phyloP scores from a whole-genome alignment of 768 basidiomycete genomes.

The Calocybe indica region DNA sequence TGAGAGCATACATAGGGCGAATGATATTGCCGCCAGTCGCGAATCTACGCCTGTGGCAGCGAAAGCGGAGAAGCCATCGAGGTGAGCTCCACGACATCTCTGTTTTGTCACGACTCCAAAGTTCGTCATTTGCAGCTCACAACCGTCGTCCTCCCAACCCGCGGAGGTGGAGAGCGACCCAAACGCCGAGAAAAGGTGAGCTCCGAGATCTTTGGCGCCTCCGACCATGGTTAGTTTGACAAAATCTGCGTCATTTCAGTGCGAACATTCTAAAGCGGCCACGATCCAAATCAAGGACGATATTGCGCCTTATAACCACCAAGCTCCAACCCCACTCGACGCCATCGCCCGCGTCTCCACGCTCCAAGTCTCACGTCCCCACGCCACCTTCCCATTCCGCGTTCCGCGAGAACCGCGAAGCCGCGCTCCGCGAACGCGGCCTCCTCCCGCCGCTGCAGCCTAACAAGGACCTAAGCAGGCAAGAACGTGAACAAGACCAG shows the following conservation, averaged over 20 bases:
- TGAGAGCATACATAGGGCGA: constrained; percentile 1
- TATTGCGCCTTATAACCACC: constrained; percentile 27
- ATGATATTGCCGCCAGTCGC: constrained; percentile 3
- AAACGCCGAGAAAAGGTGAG: no score
- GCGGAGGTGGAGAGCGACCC: no score
- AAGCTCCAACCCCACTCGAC: constrained; percentile 20
- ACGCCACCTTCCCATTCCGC: constrained; percentile 12
- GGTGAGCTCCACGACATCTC: no score
- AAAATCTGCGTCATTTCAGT: not conserved
- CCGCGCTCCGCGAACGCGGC: constrained; percentile 56
- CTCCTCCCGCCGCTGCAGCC: constrained; percentile 43
- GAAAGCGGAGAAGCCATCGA: no score
- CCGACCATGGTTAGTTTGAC: no score
- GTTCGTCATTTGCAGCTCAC: no score
- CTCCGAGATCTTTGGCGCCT: no score
- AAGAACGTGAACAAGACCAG: constrained; percentile 30
- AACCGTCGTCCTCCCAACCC: no score
- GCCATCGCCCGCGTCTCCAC: constrained; percentile 5
- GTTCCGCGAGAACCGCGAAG: constrained; percentile 38
- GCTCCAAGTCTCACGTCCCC: constrained; percentile 11
- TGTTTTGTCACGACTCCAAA: no score
- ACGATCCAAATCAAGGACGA: constrained; percentile 21
- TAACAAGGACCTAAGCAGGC: constrained; percentile 35
- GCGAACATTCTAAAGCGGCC: constrained; percentile 9
- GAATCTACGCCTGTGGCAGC: not conserved